These are phyloP conservation scores for Phytophthora sp. DNA, from an alignment of 352 stramenopile species.

Conservation along the genomic window DNA sequence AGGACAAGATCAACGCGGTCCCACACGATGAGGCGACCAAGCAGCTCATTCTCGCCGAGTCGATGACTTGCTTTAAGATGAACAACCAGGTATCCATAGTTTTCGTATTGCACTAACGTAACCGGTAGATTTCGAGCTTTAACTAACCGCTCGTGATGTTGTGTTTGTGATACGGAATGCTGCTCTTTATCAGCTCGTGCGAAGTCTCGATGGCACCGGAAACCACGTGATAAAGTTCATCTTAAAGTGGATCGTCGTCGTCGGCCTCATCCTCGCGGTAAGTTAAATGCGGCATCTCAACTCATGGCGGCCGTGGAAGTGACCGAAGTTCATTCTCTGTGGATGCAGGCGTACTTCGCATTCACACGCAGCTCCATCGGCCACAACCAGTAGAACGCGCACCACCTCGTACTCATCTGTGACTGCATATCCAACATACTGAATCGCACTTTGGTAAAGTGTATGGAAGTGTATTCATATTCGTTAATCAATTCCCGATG, in stretches of 20 bases:
- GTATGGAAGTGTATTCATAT: too few species aligned
- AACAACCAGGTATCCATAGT: slow-evolving; percentile 64
- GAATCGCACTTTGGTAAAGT: too few species aligned
- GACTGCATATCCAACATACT: too few species aligned
- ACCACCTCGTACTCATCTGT: too few species aligned
- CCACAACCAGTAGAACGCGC: too few species aligned
- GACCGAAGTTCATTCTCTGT: neutral
- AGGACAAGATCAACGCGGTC: slow-evolving; percentile 65
- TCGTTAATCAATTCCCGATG: too few species aligned
- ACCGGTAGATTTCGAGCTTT: too few species aligned
- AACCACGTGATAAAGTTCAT: slow-evolving; percentile 56
- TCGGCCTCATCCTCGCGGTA: slow-evolving; percentile 57
- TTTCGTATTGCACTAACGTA: neutral
- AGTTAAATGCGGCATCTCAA: slow-evolving; percentile 2
- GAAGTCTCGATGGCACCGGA: slow-evolving; percentile 62
- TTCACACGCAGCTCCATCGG: slow-evolving; percentile 1
- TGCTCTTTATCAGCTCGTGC: slow-evolving; percentile 49
- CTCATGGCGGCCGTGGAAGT: neutral
- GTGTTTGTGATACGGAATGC: neutral
- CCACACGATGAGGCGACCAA: slow-evolving; percentile 49
- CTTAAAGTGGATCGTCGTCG: slow-evolving; percentile 65
- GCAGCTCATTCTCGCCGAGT: slow-evolving; percentile 58
- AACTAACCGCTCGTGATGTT: too few species aligned
- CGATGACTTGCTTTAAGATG: slow-evolving; percentile 60
- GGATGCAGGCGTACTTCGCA: slow-evolving; percentile 2